Evolutionary conservation across 768 basidiomycete genomes (phyloP).

Genomic region (Xerocomellus chrysenteron): DNA sequence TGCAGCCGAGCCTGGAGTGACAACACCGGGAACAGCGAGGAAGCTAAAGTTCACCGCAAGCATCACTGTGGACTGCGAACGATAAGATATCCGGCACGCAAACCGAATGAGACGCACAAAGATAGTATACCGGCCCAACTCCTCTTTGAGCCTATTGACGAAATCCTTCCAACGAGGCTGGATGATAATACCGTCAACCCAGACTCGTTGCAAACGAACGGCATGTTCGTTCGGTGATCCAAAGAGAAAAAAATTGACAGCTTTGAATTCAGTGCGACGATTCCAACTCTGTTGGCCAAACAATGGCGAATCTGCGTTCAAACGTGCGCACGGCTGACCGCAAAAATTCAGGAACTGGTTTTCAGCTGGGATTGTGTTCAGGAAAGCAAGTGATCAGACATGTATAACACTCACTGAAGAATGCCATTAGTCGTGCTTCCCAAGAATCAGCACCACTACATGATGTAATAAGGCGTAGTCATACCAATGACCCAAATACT

Average conservation of each 20-base stretch:
- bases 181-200: slow-evolving; percentile 10
- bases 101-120: slow-evolving; percentile 2
- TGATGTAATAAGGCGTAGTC: not conserved
- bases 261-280: not conserved
- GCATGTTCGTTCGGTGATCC: slow-evolving; percentile 8
- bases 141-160: slow-evolving; percentile 1
- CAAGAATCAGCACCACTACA: not conserved
- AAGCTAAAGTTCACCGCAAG: slow-evolving; percentile 17
- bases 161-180: slow-evolving; percentile 14
- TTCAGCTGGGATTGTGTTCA: slow-evolving; percentile 3
- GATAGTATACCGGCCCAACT: slow-evolving; percentile 12
- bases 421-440: slow-evolving; percentile 13
- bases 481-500: slow-evolving; percentile 17
- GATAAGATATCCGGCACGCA: not conserved
- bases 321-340: slow-evolving; percentile 11
- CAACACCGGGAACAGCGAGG: slow-evolving; percentile 12
- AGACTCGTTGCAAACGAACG: slow-evolving; percentile 10
- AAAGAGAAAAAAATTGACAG: not conserved
- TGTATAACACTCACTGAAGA: slow-evolving; percentile 7
- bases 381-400: not conserved
- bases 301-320: slow-evolving; percentile 9
- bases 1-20: not conserved
- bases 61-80: slow-evolving; percentile 15
- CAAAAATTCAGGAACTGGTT: slow-evolving; percentile 14
- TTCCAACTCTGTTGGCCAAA: slow-evolving; percentile 11